These are phyloP conservation scores for Paraphoma chrysanthemicola DNA, from an alignment of 2,329 filamentous ascomycete species.

Conservation along the genomic window DNA sequence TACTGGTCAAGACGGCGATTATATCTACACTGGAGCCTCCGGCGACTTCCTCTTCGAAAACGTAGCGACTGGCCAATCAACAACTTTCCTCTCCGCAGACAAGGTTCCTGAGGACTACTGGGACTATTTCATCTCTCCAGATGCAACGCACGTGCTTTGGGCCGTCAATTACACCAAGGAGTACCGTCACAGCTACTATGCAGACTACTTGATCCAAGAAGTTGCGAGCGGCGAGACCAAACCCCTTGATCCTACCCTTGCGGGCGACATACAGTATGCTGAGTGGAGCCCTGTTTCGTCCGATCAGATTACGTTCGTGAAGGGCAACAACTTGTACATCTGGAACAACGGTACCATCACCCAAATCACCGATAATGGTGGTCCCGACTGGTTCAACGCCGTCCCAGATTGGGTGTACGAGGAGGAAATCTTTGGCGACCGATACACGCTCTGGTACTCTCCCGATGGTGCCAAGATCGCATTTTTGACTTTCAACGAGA, in stretches of 20 bases:
- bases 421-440: conserved; percentile 63
- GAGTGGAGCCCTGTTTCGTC: conserved; percentile 63
- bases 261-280: conserved; percentile 72
- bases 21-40: conserved; percentile 60
- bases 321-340: conserved; percentile 70
- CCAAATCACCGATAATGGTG: conserved; percentile 66
- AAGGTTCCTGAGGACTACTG: conserved; percentile 62
- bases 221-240: conserved; percentile 62
- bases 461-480: conserved; percentile 63
- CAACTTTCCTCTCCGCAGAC: conserved; percentile 65
- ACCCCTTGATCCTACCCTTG: conserved; percentile 65
- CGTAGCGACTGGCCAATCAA: conserved; percentile 64
- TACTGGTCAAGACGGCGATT: conserved; percentile 67
- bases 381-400: conserved; percentile 66
- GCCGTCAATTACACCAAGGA: conserved; percentile 72
- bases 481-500: conserved; percentile 68
- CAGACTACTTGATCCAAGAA: conserved; percentile 70
- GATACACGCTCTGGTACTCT: conserved; percentile 63
- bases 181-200: conserved; percentile 72
- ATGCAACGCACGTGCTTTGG: conserved; percentile 66
- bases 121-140: conserved; percentile 68
- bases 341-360: conserved; percentile 61
- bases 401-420: conserved; percentile 72
- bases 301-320: conserved; percentile 70
- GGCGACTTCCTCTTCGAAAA: conserved; percentile 67